Percentiles rank a stretch among this genome's conserved stretches.
Conservation (phyloP, 2,329 filamentous ascomycete species). For the Fusarium mundagurra region DNA sequence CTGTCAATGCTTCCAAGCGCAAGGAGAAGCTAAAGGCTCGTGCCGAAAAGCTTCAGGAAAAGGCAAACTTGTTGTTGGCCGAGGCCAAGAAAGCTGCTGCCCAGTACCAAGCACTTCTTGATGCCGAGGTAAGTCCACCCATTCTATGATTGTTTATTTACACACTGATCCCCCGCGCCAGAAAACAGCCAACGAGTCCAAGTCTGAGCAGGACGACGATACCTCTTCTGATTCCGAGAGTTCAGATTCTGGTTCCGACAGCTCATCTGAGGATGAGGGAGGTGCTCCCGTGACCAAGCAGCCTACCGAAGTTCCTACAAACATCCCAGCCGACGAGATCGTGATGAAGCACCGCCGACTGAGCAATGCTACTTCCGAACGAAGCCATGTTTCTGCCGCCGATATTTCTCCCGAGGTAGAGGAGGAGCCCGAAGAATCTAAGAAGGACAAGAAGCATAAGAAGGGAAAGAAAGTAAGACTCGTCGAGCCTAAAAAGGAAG, state of each 20-base stretch:
- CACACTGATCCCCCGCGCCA: background rate
- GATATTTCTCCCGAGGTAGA: slow-evolving; percentile 30
- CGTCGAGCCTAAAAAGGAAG: slow-evolving; percentile 20
- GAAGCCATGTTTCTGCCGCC: slow-evolving; percentile 31
- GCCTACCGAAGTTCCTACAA: slow-evolving; percentile 32
- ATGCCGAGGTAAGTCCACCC: slow-evolving; percentile 35
- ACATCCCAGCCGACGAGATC: slow-evolving; percentile 45
- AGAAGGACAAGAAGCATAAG: slow-evolving; percentile 45
- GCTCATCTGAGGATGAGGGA: slow-evolving; percentile 38
- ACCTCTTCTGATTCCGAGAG: slow-evolving; percentile 35
- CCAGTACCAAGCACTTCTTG: slow-evolving; percentile 42
- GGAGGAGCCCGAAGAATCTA: slow-evolving; percentile 34
- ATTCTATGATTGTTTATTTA: background rate
- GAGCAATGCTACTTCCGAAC: slow-evolving; percentile 44
- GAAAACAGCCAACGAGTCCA: slow-evolving; percentile 28
- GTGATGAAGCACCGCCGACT: slow-evolving; percentile 46
- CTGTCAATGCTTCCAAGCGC: slow-evolving; percentile 52
- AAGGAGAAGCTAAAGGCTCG: slow-evolving; percentile 50
- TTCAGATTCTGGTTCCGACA: slow-evolving; percentile 31
- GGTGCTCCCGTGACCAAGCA: slow-evolving; percentile 33
- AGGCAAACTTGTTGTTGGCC: slow-evolving; percentile 50
- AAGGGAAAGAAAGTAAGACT: slow-evolving; percentile 40
- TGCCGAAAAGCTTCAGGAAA: slow-evolving; percentile 48
- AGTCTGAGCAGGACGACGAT: slow-evolving; percentile 32
- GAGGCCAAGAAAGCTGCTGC: slow-evolving; percentile 51